Conservation (phyloP, 2,329 filamentous ascomycete species). For the Fusarium sp. region DNA sequence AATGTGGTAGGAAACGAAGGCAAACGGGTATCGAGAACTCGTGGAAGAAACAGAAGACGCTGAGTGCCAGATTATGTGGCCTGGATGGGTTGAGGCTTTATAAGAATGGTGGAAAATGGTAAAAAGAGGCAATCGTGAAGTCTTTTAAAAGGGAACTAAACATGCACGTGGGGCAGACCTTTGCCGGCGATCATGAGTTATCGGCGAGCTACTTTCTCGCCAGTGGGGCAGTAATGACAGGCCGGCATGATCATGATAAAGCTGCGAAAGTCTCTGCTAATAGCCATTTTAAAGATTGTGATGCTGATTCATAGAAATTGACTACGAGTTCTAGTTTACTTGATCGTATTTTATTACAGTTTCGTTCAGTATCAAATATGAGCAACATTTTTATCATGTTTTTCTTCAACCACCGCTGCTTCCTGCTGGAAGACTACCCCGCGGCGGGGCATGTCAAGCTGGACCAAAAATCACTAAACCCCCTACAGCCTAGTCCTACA, state of each 20-base stretch:
- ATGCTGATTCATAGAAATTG: no score
- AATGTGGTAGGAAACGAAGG: neutral
- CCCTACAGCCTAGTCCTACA: neutral
- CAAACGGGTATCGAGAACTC: slow-evolving; percentile 10
- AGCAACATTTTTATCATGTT: neutral
- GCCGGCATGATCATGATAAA: neutral
- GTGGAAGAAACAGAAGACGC: neutral
- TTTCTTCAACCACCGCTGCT: neutral
- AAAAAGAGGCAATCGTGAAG: slow-evolving; percentile 21
- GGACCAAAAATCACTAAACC: neutral
- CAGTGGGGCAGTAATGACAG: neutral
- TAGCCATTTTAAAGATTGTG: neutral
- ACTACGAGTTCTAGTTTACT: no score
- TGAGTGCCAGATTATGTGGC: neutral
- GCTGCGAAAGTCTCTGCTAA: neutral
- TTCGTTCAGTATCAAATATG: no score
- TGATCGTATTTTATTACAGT: no score
- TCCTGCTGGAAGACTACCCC: slow-evolving; percentile 27
- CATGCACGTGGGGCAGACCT: slow-evolving; percentile 20
- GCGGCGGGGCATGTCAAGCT: slow-evolving; percentile 24
- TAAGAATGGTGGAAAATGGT: neutral
- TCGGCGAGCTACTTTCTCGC: neutral
- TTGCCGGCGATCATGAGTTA: neutral
- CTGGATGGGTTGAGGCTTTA: slow-evolving; percentile 5
- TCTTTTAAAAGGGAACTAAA: slow-evolving; percentile 26